phyloP scores from a whole-genome alignment of 768 basidiomycete genomes.

The Mycena polygramma region DNA sequence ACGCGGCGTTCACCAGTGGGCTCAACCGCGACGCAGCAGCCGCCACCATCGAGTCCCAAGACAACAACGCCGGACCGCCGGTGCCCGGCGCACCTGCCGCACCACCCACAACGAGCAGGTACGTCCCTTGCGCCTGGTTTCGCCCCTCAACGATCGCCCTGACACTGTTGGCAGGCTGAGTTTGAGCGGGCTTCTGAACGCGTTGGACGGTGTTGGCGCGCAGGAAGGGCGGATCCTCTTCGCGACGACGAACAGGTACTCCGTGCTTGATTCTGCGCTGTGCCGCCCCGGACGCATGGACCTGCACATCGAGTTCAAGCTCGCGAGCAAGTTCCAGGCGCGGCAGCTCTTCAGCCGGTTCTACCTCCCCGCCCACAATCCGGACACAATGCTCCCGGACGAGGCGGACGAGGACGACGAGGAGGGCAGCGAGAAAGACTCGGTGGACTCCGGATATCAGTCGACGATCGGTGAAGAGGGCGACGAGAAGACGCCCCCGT shows the following conservation, averaged over 20 bases:
- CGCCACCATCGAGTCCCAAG: slow-evolving; percentile 10
- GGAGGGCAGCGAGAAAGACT: slow-evolving; percentile 30
- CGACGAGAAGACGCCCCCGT: slow-evolving; percentile 18
- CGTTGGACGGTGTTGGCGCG: slow-evolving; percentile 76
- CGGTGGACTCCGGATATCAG: slow-evolving; percentile 39
- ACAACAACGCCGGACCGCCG: slow-evolving; percentile 7
- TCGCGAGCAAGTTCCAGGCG: slow-evolving; percentile 71
- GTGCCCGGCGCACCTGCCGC: slow-evolving; percentile 26
- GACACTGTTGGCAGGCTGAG: slow-evolving; percentile 57
- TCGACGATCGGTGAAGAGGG: slow-evolving; percentile 14
- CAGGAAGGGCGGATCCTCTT: slow-evolving; percentile 79
- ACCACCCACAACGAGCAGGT: slow-evolving; percentile 37
- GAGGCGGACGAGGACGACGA: slow-evolving; percentile 42
- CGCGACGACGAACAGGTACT: slow-evolving; percentile 78
- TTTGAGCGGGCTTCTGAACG: slow-evolving; percentile 76
- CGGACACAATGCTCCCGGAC: slow-evolving; percentile 33
- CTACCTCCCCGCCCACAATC: slow-evolving; percentile 56
- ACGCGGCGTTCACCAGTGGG: slow-evolving; percentile 66
- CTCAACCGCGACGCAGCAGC: slow-evolving; percentile 42
- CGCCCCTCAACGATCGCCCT: neutral
- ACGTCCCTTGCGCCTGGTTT: neutral
- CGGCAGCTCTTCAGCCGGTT: slow-evolving; percentile 71
- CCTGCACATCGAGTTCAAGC: slow-evolving; percentile 73
- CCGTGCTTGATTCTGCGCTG: slow-evolving; percentile 71
- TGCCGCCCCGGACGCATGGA: slow-evolving; percentile 80